phyloP scores from a whole-genome alignment of 257 asterid species.

The Solanum ahanhuiri region DNA sequence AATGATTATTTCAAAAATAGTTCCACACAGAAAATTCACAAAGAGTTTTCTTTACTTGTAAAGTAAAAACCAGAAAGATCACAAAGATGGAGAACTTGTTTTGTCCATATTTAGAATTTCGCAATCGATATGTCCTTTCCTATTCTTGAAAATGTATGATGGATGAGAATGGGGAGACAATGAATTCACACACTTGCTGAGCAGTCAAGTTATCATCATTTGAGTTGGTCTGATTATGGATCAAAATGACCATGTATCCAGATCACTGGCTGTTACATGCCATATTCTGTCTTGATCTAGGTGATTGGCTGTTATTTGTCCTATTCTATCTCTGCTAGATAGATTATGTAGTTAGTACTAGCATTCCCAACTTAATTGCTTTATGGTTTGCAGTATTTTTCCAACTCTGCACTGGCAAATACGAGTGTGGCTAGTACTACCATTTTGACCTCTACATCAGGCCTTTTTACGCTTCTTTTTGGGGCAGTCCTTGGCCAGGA shows the following conservation, averaged over 20 bases:
- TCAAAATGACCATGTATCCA: not conserved
- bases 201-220: not conserved
- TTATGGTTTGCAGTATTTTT: conserved; percentile 38
- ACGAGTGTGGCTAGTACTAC: conserved; percentile 87
- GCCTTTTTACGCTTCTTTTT: conserved; percentile 53
- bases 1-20: not conserved
- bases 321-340: not conserved
- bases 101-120: not conserved
- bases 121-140: not conserved
- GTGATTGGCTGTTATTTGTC: not conserved
- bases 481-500: no score
- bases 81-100: not conserved
- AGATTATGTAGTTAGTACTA: not conserved
- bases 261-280: not conserved
- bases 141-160: not conserved
- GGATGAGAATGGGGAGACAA: not conserved
- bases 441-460: conserved; percentile 69
- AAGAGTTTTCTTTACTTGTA: not conserved
- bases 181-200: not conserved
- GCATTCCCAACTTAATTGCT: not conserved
- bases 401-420: conserved; percentile 67
- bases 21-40: not conserved
- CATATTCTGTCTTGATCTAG: not conserved
- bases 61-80: not conserved
- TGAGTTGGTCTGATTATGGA: not conserved